A percentile compares a stretch with the other conserved stretches of the same genome.
phyloP scores from a whole-genome alignment of 805 yeast genomes.

The Starmerella stigmatis region DNA sequence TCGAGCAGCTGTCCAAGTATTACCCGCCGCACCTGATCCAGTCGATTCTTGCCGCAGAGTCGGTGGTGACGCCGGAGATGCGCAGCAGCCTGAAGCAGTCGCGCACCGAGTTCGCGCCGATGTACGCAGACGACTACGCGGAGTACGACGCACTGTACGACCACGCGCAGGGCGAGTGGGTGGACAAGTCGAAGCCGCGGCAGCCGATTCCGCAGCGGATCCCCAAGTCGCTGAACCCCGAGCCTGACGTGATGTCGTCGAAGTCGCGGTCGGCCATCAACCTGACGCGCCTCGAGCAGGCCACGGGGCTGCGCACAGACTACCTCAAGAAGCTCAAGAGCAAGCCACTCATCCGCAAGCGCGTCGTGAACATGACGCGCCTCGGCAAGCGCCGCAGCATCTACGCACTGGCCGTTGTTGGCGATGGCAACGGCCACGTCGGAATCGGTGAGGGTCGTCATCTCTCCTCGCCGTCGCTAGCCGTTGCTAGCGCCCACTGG shows the following conservation, averaged over 20 bases:
- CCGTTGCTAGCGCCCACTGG: conserved; percentile 81
- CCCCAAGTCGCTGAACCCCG: conserved; percentile 37
- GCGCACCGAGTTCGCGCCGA: conserved; percentile 54
- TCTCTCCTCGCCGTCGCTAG: conserved; percentile 51
- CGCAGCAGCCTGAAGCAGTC: conserved; percentile 39
- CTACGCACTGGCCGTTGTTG: conserved; percentile 79
- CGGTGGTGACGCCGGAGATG: conserved; percentile 56
- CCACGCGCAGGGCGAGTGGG: conserved; percentile 39
- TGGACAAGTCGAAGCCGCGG: conserved; percentile 42
- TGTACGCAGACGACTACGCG: conserved; percentile 59
- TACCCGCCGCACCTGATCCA: conserved; percentile 75
- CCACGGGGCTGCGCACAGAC: conserved; percentile 27
- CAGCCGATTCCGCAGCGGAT: conserved; percentile 48
- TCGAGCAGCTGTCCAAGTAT: conserved; percentile 54
- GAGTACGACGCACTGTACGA: conserved; percentile 71
- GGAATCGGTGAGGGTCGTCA: conserved; percentile 88
- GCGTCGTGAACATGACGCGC: conserved; percentile 83
- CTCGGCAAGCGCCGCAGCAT: conserved; percentile 41
- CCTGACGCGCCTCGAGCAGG: conserved; percentile 28
- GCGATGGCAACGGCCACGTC: conserved; percentile 85
- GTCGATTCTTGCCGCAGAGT: conserved; percentile 72
- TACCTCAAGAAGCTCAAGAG: conserved; percentile 24
- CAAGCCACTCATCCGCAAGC: conserved; percentile 37
- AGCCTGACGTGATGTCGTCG: conserved; percentile 30
- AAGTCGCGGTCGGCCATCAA: conserved; percentile 27